These are phyloP conservation scores for Talaromyces sp. DNA, from an alignment of 2,329 filamentous ascomycete genomes.

Conservation along the genomic window DNA sequence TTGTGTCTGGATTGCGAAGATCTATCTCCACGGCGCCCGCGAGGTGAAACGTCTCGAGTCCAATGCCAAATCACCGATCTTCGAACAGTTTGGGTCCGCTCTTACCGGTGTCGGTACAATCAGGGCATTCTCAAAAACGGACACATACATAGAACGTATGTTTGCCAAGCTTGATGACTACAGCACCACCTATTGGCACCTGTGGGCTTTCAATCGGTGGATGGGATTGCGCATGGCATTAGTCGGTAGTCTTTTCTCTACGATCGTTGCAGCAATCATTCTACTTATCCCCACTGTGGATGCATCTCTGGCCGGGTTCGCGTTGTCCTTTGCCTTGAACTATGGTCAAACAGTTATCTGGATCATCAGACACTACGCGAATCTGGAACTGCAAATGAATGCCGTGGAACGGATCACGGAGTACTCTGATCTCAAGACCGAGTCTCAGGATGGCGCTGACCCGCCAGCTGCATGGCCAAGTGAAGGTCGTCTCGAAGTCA, in stretches of 20 bases:
- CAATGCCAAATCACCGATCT: slow-evolving; percentile 73
- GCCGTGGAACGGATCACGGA: slow-evolving; percentile 73
- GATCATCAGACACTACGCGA: slow-evolving; percentile 66
- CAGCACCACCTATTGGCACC: slow-evolving; percentile 63
- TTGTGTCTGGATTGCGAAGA: slow-evolving; percentile 58
- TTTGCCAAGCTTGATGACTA: slow-evolving; percentile 67
- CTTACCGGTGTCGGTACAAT: slow-evolving; percentile 73
- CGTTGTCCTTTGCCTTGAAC: slow-evolving; percentile 69
- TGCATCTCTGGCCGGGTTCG: slow-evolving; percentile 71
- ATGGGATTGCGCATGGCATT: slow-evolving; percentile 70
- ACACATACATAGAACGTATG: slow-evolving; percentile 68
- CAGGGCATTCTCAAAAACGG: slow-evolving; percentile 68
- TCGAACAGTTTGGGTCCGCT: slow-evolving; percentile 74
- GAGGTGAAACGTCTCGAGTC: slow-evolving; percentile 77
- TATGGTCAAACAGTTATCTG: slow-evolving; percentile 65
- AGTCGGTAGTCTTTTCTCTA: slow-evolving; percentile 67
- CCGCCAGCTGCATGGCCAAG: slow-evolving; percentile 73
- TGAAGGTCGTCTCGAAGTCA: slow-evolving; percentile 70
- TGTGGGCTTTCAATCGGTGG: slow-evolving; percentile 75
- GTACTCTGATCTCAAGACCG: slow-evolving; percentile 67
- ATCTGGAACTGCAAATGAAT: slow-evolving; percentile 76
- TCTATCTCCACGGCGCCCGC: slow-evolving; percentile 68
- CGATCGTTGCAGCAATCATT: slow-evolving; percentile 64
- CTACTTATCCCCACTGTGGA: slow-evolving; percentile 62
- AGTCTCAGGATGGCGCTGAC: slow-evolving; percentile 60